A percentile compares a stretch with the other conserved stretches of the same genome.
Evolutionary conservation across 495 filamentous ascomycete genomes (phyloP).

Genomic region (Podospora anserina): DNA sequence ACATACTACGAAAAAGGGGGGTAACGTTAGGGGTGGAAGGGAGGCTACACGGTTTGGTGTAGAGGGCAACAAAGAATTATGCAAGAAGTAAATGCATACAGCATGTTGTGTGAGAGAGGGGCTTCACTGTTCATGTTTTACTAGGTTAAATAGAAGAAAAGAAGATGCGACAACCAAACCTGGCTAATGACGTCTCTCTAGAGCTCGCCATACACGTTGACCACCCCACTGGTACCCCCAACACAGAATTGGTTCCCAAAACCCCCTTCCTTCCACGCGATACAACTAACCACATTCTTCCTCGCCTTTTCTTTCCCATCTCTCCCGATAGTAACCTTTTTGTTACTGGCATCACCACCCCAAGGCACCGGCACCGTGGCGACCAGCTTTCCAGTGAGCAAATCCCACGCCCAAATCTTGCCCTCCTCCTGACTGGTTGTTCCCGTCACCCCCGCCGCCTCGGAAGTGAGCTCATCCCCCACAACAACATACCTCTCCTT

Average conservation of each 20-base stretch:
- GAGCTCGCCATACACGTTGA: constrained; percentile 51
- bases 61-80: neutral
- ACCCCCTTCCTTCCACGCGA: constrained; percentile 71
- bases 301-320: constrained; percentile 52
- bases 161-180: neutral
- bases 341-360: constrained; percentile 52
- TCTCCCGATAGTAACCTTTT: constrained; percentile 46
- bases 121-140: neutral
- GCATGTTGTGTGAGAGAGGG: neutral
- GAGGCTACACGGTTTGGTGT: neutral
- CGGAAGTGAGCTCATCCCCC: constrained; percentile 66
- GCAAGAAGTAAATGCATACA: neutral
- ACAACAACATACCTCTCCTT: constrained; percentile 75
- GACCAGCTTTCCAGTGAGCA: constrained; percentile 69
- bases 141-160: neutral
- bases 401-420: constrained; percentile 82
- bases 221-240: constrained; percentile 53
- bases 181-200: constrained; percentile 13
- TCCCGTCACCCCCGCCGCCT: constrained; percentile 26
- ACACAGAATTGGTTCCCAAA: constrained; percentile 58
- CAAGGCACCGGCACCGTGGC: constrained; percentile 58
- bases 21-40: neutral
- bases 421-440: constrained; percentile 39
- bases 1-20: neutral
- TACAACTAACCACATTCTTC: constrained; percentile 53